These are phyloP conservation scores for Wickerhamiella alocasiicola DNA, from an alignment of 805 yeast species.

Conservation along the genomic window DNA sequence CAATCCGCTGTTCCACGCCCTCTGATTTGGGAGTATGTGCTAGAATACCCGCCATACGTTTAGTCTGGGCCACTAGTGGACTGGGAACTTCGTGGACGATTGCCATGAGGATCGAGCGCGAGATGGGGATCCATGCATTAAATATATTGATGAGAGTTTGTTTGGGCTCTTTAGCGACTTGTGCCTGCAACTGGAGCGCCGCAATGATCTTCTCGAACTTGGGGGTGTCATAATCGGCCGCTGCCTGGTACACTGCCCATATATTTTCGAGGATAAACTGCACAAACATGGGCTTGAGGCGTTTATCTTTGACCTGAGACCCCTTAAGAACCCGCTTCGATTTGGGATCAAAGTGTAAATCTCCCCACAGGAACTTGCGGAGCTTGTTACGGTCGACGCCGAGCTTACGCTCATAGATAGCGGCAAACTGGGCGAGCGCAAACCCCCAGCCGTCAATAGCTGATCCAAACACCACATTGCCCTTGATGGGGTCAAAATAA, in stretches of 20 bases:
- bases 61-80: slow-evolving; percentile 62
- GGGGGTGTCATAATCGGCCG: slow-evolving; percentile 53
- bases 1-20: slow-evolving; percentile 36
- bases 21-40: slow-evolving; percentile 42
- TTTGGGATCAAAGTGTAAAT: slow-evolving; percentile 77
- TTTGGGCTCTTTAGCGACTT: slow-evolving; percentile 62
- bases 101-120: slow-evolving; percentile 70
- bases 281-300: slow-evolving; percentile 74
- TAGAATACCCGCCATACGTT: slow-evolving; percentile 56
- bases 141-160: slow-evolving; percentile 51
- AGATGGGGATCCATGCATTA: slow-evolving; percentile 91
- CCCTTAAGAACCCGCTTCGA: slow-evolving; percentile 62
- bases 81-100: slow-evolving; percentile 80
- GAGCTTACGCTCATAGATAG: slow-evolving; percentile 68
- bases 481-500: slow-evolving; percentile 75
- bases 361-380: slow-evolving; percentile 92
- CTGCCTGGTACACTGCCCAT: slow-evolving; percentile 77
- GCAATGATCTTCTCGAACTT: slow-evolving; percentile 61
- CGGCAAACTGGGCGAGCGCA: slow-evolving; percentile 75
- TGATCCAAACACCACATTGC: slow-evolving; percentile 79
- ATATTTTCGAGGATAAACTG: slow-evolving; percentile 76
- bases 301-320: slow-evolving; percentile 39
- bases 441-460: slow-evolving; percentile 99
- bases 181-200: slow-evolving; percentile 53
- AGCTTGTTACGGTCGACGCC: slow-evolving; percentile 73